phyloP scores from a whole-genome alignment of 2,329 filamentous ascomycete genomes.

The Nannizziopsis barbatae region DNA sequence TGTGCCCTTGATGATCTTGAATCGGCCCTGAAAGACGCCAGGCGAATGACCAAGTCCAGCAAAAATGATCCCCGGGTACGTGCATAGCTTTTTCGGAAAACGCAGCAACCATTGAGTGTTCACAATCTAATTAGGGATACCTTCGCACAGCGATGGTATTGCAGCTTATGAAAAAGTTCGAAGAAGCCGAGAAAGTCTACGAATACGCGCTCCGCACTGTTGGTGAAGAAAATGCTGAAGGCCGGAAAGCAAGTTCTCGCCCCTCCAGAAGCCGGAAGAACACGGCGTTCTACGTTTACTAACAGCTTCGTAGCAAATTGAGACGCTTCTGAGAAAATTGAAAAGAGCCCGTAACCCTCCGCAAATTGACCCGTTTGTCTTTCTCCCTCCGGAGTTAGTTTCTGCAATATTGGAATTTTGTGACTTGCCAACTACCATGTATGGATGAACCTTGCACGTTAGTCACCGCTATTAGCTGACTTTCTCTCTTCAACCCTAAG shows the following conservation, averaged over 20 bases:
- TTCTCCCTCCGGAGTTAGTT: slow-evolving; percentile 45
- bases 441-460: slow-evolving; percentile 15
- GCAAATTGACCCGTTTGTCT: slow-evolving; percentile 40
- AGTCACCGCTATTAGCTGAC: not conserved
- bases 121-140: slow-evolving; percentile 36
- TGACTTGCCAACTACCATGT: slow-evolving; percentile 42
- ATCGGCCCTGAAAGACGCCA: slow-evolving; percentile 46
- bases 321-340: slow-evolving; percentile 40
- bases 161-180: slow-evolving; percentile 37
- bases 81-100: not conserved
- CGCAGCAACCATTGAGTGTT: not conserved
- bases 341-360: slow-evolving; percentile 12
- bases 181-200: slow-evolving; percentile 47
- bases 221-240: slow-evolving; percentile 27
- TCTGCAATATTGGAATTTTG: slow-evolving; percentile 43
- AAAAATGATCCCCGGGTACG: slow-evolving; percentile 41
- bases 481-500: slow-evolving; percentile 23
- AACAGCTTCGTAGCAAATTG: slow-evolving; percentile 28
- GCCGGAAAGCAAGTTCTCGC: slow-evolving; percentile 20
- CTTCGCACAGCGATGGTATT: slow-evolving; percentile 43
- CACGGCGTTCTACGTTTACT: slow-evolving; percentile 11
- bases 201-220: slow-evolving; percentile 47
- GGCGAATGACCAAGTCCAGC: slow-evolving; percentile 43
- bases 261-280: slow-evolving; percentile 6
- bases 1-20: slow-evolving; percentile 43